Percentiles rank a stretch among this genome's conserved stretches.
Evolutionary conservation across 2,329 filamentous ascomycete species (phyloP).

Genomic region (Dryadomyces quercivorus): DNA sequence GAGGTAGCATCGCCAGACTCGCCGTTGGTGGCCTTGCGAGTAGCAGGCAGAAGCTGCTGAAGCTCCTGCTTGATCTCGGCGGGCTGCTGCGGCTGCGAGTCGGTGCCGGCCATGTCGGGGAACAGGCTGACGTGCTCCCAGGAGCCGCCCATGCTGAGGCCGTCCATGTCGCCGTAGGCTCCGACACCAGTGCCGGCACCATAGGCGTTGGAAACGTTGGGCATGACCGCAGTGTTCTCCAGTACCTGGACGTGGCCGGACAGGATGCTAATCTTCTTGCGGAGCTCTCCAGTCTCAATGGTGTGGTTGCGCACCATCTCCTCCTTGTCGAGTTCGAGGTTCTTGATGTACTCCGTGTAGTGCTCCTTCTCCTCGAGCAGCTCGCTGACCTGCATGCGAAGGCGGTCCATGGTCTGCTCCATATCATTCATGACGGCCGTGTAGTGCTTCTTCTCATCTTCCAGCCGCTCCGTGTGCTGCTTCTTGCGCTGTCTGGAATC

Average conservation of each 20-base stretch:
- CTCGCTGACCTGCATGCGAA: conserved; percentile 59
- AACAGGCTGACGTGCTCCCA: conserved; percentile 79
- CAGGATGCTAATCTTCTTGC: conserved; percentile 82
- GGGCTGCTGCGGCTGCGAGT: conserved; percentile 18
- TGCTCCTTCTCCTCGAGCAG: conserved; percentile 63
- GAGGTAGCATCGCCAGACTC: conserved; percentile 30
- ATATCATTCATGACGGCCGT: conserved; percentile 63
- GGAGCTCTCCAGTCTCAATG: conserved; percentile 77
- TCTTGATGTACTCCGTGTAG: conserved; percentile 62
- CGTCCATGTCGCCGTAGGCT: conserved; percentile 72
- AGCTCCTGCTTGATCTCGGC: conserved; percentile 39
- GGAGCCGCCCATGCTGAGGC: conserved; percentile 60
- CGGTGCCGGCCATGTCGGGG: conserved; percentile 54
- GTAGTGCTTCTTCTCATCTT: conserved; percentile 92
- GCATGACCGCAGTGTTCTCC: conserved; percentile 39
- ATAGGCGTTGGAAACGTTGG: conserved; percentile 37
- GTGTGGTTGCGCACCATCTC: conserved; percentile 83
- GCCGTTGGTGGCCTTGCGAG: conserved; percentile 17
- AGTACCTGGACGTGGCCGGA: conserved; percentile 59
- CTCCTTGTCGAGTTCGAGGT: conserved; percentile 74
- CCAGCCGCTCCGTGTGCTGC: conserved; percentile 90
- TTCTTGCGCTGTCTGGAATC: conserved; percentile 97
- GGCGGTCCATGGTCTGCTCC: conserved; percentile 61
- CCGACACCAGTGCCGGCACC: conserved; percentile 19
- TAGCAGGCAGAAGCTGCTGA: conserved; percentile 42